A percentile compares a stretch with the other conserved stretches of the same genome.
phyloP scores from a whole-genome alignment of 2,329 filamentous ascomycete genomes.

The Venturia aucupariae region DNA sequence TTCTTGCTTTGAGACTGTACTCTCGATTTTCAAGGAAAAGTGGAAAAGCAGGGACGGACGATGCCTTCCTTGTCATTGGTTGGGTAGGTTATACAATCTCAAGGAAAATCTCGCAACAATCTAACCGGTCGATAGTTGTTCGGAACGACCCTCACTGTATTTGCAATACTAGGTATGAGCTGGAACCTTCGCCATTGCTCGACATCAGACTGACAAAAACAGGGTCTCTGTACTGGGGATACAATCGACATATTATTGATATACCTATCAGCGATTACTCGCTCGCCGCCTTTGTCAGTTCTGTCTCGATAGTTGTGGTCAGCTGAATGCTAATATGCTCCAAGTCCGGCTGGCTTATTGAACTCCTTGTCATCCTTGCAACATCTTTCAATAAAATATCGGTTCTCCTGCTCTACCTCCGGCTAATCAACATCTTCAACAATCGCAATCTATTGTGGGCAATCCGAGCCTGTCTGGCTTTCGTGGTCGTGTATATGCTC shows the following conservation, averaged over 20 bases:
- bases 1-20: conserved; percentile 6
- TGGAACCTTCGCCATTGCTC: neutral
- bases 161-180: neutral
- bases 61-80: conserved; percentile 8
- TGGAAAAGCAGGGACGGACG: conserved; percentile 3
- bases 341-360: conserved; percentile 25
- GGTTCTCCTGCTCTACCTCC: conserved; percentile 29
- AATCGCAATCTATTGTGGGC: conserved; percentile 21
- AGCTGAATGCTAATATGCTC: neutral
- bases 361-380: conserved; percentile 26
- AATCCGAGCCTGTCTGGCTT: conserved; percentile 24
- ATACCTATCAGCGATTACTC: conserved; percentile 17
- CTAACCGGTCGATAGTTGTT: neutral
- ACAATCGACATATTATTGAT: conserved; percentile 30
- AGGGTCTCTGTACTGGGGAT: conserved; percentile 21
- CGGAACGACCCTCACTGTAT: conserved; percentile 1
- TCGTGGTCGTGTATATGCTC: conserved; percentile 19
- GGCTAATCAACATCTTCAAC: conserved; percentile 23
- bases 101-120: too few relatives aligned
- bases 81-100: neutral
- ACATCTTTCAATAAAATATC: conserved; percentile 28
- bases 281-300: conserved; percentile 18
- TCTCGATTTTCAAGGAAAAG: neutral
- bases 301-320: neutral
- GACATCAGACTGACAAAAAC: neutral